Evolutionary conservation across 768 basidiomycete genomes (phyloP), one percentile per base, ranked within the genome.

Genomic region (Tylopilus plumbeoviolaceoides): DNA sequence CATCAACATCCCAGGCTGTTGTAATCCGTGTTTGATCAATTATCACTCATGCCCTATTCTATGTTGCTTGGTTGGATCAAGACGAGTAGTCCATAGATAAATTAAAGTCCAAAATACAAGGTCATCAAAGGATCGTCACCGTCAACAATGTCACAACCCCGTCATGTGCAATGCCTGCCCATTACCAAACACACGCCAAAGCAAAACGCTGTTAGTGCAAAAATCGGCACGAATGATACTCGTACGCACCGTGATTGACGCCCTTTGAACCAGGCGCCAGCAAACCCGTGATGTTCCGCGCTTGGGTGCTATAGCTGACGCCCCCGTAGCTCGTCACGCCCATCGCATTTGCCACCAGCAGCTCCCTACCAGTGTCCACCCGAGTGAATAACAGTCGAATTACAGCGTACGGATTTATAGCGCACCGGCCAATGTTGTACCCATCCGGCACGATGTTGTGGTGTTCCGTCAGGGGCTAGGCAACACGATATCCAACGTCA

Each of bases 81-180:
- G 35, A 36, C n/a, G 38, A 38, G 7, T n/a, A 38, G 35, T 17
- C 15, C 35, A 36, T 36, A 17, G 4, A 36, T 36, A 36, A 36
- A 36, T 36, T 17, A 36, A 5, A 36, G 6, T 36, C 15, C 15
- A 18, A 9, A n/a, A n/a, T 36, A 5, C 30, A 3, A 30, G 11
- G 5, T 5, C 18, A 2, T 69, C 56, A 72, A 42, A 68, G 41
- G 28, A 80, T 76, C 4, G 69, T 76, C 18, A 84, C 78, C 2
- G 80, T 84, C 49, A 86, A 67, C 20, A 85, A 59, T 1, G 75
- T 75, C 15, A 80, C 77, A 31, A 78, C 71, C 41, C 84, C 83
- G 59, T 85, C 83, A 33, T 76, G 75, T 4, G 84, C 76, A 48
- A 85, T 87, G 27, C 72, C 83, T 83, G 15, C 33, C 12, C 27